Base-by-base conservation (phyloP, 2,329 filamentous ascomycete genomes). In the Rhynchosporium secalis region DNA sequence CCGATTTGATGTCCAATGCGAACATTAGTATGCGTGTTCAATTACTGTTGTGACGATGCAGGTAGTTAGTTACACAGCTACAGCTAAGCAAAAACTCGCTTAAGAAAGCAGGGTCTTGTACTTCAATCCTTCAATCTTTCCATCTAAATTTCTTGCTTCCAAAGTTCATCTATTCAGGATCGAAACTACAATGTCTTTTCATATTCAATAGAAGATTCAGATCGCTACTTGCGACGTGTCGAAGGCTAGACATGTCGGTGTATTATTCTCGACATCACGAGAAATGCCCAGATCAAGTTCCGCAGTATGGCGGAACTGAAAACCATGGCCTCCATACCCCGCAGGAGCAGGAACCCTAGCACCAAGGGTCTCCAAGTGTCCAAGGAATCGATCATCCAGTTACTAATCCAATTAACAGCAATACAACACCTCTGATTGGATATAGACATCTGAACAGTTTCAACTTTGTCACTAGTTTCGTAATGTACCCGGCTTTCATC, bases 281-380 rank as follows among this genome's bases (percentile, higher is more conserved):
- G 38, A n/a, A 41, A 40, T 12, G 40, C 3, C 31, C 6, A 33
- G 10, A 38, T 26, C n/a, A 13, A 5, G 15, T 40, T 54, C 51
- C 33, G 51, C 36, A 54, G n/a, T 20, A 41, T 29, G 2, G 8
- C 51, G 51, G 36, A 54, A 41, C 38, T 41, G 51, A 36, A 2
- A 36, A 10, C 51, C 51, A 36, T 29, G 33, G 49, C 20, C 51
- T 54, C 51, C 51, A 41, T 33, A 54, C 51, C 51, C 51, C 51
- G 51, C 51, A 54, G 36, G 51, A 36, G 51, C 38, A 9, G 15
- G 40, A 40, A 3, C 33, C 33, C 36, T 1, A 40, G 4, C 7
- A 38, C 15, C 48, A 52, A 52, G 15, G 48, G 49, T 26, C 51
- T 41, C 51, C 51, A 54, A 54, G 20, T 52, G n/a, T 41, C 33